Evolutionary conservation across 1,139 yeast genomes (phyloP).

Genomic region (Kodamaea sp.): DNA sequence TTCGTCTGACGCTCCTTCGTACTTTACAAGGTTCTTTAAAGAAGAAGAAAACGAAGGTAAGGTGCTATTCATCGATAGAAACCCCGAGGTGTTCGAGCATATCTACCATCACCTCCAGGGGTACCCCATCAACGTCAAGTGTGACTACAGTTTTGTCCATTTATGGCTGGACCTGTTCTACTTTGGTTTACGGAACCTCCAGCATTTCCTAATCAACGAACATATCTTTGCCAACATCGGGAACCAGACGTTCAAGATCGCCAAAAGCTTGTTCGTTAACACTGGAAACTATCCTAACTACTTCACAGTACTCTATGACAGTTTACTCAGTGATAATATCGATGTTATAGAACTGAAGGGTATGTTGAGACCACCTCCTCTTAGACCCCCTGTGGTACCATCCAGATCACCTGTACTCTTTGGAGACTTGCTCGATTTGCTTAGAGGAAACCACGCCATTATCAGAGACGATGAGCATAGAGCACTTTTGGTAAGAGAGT

Average conservation of each 20-base stretch:
- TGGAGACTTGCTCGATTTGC: constrained; percentile 54
- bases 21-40: constrained; percentile 53
- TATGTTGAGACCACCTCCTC: constrained; percentile 76
- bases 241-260: constrained; percentile 56
- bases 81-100: constrained; percentile 66
- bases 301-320: constrained; percentile 62
- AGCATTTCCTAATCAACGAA: constrained; percentile 48
- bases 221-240: constrained; percentile 68
- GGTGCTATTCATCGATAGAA: constrained; percentile 71
- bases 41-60: constrained; percentile 40
- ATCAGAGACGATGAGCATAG: constrained; percentile 59
- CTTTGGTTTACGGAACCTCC: constrained; percentile 63
- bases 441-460: constrained; percentile 54
- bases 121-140: constrained; percentile 58
- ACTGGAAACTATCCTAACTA: constrained; percentile 79
- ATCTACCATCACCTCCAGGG: constrained; percentile 79
- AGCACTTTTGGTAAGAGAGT: constrained; percentile 59
- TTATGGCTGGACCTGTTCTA: constrained; percentile 74
- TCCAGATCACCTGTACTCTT: constrained; percentile 61
- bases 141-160: constrained; percentile 62
- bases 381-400: constrained; percentile 54
- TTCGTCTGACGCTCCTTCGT: constrained; percentile 75
- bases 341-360: constrained; percentile 37
- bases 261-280: constrained; percentile 49
- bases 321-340: constrained; percentile 47